phyloP scores from a whole-genome alignment of 768 basidiomycete species.

The Podaxis rugospora region DNA sequence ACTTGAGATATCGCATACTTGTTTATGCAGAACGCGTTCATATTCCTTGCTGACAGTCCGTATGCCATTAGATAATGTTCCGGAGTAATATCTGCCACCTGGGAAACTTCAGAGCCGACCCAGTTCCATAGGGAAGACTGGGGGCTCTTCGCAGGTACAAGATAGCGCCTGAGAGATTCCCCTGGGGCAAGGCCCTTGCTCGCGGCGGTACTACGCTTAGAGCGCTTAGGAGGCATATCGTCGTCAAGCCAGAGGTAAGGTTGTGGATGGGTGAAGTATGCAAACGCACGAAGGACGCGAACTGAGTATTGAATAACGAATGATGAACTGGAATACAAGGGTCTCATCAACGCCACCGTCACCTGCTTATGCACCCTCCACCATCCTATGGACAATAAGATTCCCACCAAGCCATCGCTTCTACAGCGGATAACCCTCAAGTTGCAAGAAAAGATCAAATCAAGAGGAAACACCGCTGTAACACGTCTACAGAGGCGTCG shows the following conservation, averaged over 20 bases:
- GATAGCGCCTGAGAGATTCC: conserved; percentile 56
- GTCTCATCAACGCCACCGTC: conserved; percentile 1
- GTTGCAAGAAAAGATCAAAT: conserved; percentile 19
- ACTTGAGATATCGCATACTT: conserved; percentile 33
- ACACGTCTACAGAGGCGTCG: conserved; percentile 44
- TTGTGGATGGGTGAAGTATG: conserved; percentile 8
- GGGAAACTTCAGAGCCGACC: conserved; percentile 64
- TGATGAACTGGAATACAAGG: neutral
- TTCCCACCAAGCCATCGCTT: neutral
- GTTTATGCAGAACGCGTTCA: conserved; percentile 52
- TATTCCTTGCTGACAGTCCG: conserved; percentile 53
- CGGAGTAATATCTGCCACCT: conserved; percentile 53
- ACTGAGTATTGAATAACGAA: conserved; percentile 1
- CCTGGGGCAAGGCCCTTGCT: conserved; percentile 54
- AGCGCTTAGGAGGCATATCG: conserved; percentile 58
- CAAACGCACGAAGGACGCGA: conserved; percentile 9
- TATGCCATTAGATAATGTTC: conserved; percentile 67
- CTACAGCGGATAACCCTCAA: conserved; percentile 12
- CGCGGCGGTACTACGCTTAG: conserved; percentile 40
- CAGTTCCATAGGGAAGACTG: conserved; percentile 66
- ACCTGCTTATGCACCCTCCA: neutral
- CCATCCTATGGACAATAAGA: conserved; percentile 7
- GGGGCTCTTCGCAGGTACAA: conserved; percentile 37
- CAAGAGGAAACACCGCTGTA: conserved; percentile 25
- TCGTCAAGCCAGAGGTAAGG: conserved; percentile 2